Conservation (phyloP, 2,329 filamentous ascomycete genomes). For the Colletotrichum agaves region DNA sequence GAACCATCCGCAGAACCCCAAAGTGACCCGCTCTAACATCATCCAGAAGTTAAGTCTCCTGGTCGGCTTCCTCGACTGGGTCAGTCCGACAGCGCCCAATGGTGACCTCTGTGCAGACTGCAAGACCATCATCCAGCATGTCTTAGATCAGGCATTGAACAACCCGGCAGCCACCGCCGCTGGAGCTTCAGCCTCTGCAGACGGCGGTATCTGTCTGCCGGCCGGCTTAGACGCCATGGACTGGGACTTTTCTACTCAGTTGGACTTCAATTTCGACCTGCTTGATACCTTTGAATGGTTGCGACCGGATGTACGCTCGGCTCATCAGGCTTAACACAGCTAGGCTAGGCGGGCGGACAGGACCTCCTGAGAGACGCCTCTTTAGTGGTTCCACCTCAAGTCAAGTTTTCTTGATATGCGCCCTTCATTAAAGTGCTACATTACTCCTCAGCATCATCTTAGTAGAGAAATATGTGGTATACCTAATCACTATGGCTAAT, state of each 20-base stretch:
- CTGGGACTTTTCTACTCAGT: constrained; percentile 47
- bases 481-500: background rate
- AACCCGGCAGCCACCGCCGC: constrained; percentile 40
- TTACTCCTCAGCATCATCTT: background rate
- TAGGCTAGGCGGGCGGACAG: background rate
- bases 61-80: constrained; percentile 63
- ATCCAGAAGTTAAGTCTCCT: constrained; percentile 63
- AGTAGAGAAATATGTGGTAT: too few relatives aligned
- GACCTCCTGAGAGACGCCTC: background rate
- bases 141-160: constrained; percentile 61
- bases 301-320: constrained; percentile 39
- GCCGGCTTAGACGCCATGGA: constrained; percentile 42
- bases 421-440: background rate
- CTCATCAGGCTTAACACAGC: constrained; percentile 24
- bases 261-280: constrained; percentile 59
- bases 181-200: constrained; percentile 15
- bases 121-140: constrained; percentile 60
- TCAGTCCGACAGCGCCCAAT: constrained; percentile 59
- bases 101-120: constrained; percentile 58
- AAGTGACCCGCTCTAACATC: constrained; percentile 58
- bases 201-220: constrained; percentile 29
- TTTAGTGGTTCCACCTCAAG: background rate
- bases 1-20: constrained; percentile 46
- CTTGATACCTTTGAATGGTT: constrained; percentile 62
- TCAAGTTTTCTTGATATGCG: background rate